Evolutionary conservation across 139 green algal species (phyloP).

Genomic region (Chlamydomonas sp.): DNA sequence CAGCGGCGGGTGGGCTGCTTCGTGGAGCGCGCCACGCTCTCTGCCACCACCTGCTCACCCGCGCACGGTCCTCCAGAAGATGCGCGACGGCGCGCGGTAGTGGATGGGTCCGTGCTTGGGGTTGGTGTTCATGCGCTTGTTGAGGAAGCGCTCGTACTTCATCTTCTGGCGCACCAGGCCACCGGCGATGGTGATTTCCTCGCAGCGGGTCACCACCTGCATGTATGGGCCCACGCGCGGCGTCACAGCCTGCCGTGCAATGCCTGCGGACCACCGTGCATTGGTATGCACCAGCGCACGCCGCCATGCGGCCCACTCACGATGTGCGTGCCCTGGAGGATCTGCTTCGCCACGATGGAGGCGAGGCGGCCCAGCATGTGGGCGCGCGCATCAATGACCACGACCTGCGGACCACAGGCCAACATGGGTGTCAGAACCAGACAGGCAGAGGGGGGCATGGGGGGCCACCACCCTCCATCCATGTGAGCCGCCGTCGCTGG

Average conservation of each 20-base stretch:
- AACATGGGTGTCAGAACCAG: too few species aligned
- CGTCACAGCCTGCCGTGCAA: background rate
- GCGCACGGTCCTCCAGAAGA: conserved; percentile 87
- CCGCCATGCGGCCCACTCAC: conserved; percentile 34
- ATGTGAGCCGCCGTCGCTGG: too few species aligned
- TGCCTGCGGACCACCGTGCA: background rate
- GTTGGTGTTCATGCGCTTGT: conserved; percentile 93
- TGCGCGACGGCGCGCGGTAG: conserved; percentile 83
- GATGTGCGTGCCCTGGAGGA: conserved; percentile 89
- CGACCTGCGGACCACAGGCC: too few species aligned
- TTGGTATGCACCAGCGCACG: background rate
- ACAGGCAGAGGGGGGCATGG: too few species aligned
- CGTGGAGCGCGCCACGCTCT: too few species aligned
- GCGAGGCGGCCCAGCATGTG: conserved; percentile 97
- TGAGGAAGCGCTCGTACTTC: conserved; percentile 92
- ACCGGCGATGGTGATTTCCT: conserved; percentile 93
- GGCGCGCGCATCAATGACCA: conserved; percentile 87
- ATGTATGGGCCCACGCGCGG: too few species aligned
- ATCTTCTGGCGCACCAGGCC: conserved; percentile 94
- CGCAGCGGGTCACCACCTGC: conserved; percentile 81
- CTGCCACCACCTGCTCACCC: too few species aligned
- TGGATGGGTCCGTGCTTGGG: conserved; percentile 84
- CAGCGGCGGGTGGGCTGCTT: too few species aligned
- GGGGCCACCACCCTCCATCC: too few species aligned
- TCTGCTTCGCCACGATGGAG: conserved; percentile 94